These are phyloP conservation scores for Orbilia ellipsospora DNA, from an alignment of 2,329 filamentous ascomycete species.

Conservation along the genomic window DNA sequence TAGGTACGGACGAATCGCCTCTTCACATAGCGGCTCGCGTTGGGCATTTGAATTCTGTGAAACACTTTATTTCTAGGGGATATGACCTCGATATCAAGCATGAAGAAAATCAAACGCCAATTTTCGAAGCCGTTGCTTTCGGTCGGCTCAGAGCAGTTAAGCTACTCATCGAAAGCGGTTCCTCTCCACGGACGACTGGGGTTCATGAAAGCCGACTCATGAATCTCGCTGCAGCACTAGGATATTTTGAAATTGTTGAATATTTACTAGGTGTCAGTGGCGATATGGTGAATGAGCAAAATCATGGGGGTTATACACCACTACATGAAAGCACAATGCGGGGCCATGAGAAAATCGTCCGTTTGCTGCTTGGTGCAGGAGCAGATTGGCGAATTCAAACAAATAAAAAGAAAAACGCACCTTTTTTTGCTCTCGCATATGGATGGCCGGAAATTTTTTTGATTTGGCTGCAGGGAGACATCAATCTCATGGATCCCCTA, in stretches of 20 bases:
- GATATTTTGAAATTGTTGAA: not conserved
- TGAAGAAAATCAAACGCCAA: not conserved
- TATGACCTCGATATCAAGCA: not conserved
- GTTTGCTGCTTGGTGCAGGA: not conserved
- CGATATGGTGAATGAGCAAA: not conserved
- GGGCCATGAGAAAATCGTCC: not conserved
- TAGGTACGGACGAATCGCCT: conserved; percentile 9
- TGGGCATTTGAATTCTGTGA: conserved; percentile 5
- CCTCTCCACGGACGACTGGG: not conserved
- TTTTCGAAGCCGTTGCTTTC: not conserved
- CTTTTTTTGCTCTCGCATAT: not conserved
- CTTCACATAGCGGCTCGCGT: conserved; percentile 20
- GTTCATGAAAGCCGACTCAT: too few species aligned
- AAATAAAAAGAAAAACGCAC: not conserved
- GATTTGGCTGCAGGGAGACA: not conserved
- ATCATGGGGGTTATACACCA: not conserved
- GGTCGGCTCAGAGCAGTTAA: not conserved
- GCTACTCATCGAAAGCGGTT: not conserved
- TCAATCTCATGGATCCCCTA: not conserved
- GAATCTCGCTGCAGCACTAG: not conserved
- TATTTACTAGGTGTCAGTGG: not conserved
- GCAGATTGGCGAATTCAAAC: not conserved
- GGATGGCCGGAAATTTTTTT: not conserved
- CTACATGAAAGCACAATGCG: not conserved
- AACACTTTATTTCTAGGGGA: conserved; percentile 17